Evolutionary conservation across 163 green algal genomes (phyloP), one percentile per base, ranked within the genome.

Genomic region (Coccomyxa subellipsoidea): DNA sequence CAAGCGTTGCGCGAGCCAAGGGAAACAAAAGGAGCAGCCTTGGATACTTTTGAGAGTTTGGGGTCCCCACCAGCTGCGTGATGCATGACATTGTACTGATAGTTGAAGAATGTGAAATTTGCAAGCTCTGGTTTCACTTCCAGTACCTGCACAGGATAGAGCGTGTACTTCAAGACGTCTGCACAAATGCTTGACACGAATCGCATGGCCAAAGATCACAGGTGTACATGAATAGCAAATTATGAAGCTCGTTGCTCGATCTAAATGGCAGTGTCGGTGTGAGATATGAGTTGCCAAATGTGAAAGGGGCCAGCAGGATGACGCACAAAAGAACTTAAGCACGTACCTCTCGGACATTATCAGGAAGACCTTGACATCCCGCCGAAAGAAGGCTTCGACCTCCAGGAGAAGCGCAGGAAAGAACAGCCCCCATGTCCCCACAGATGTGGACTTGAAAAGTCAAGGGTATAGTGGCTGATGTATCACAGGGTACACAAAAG

Each of bases 41-140:
- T n/a, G n/a, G n/a, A n/a, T n/a, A n/a, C n/a, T n/a, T n/a, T n/a
- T n/a, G n/a, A n/a, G n/a, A n/a, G n/a, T n/a, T n/a, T n/a, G n/a
- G n/a, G n/a, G n/a, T n/a, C n/a, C n/a, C n/a, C n/a, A 80, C 76
- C 38, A 59, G 76, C 76, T 66, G 79, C 79, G 9, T 76, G 35
- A 66, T 82, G 79, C 66, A 77, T 82, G 4, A 75, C 79, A 25
- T 54, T 72, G 32, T 37, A 47, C 8, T 66, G 34, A 7, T 77
- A 18, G 38, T 69, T 35, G 36, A 82, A 54, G 29, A 54, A 54
- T 37, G 79, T 77, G 15, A 18, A 54, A 37, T n/a, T 69, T 7
- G 79, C 79, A 31, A 82, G 59, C 53, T 82, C 66, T 40, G 79
- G 79, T 2, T 35, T 32, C 4, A 37, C 37, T 38, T 82, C 79